Conservation (phyloP, 768 basidiomycete species). For the Phylloporus sp. region DNA sequence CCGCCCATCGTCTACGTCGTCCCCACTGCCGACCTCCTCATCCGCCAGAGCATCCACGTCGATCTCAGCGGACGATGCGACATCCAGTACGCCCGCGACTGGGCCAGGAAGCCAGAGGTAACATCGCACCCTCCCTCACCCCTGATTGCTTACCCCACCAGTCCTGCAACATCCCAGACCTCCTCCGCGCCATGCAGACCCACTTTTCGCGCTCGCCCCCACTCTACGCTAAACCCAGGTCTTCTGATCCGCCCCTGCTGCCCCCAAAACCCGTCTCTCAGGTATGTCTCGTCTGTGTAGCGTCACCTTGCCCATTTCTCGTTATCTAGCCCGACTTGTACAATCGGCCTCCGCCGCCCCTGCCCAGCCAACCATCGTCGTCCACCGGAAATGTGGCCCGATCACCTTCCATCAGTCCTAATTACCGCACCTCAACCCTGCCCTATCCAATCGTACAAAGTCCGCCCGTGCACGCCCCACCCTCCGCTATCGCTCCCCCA, state of each 20-base stretch:
- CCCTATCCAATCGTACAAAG: slow-evolving; percentile 27
- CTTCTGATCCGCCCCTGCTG: slow-evolving; percentile 34
- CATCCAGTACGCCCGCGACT: slow-evolving; percentile 67
- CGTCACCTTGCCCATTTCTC: not conserved
- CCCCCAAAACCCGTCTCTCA: slow-evolving; percentile 36
- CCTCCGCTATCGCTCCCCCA: slow-evolving; percentile 7
- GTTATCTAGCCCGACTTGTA: slow-evolving; percentile 21
- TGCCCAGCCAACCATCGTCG: slow-evolving; percentile 27
- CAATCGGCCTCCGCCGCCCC: slow-evolving; percentile 37
- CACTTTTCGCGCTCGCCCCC: slow-evolving; percentile 86
- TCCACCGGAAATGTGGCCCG: slow-evolving; percentile 18
- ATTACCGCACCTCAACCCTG: slow-evolving; percentile 28
- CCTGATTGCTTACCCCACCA: slow-evolving; percentile 28
- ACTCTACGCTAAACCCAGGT: slow-evolving; percentile 78
- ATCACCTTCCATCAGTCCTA: slow-evolving; percentile 21
- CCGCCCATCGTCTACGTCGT: slow-evolving; percentile 90
- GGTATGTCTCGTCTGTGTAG: slow-evolving; percentile 15
- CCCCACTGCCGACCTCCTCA: slow-evolving; percentile 86
- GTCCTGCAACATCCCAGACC: slow-evolving; percentile 71
- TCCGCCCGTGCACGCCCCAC: slow-evolving; percentile 29
- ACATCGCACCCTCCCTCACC: slow-evolving; percentile 3
- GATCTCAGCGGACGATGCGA: slow-evolving; percentile 77
- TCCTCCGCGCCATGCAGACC: slow-evolving; percentile 75
- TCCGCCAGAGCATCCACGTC: slow-evolving; percentile 69
- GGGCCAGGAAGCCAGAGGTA: slow-evolving; percentile 75